These are phyloP conservation scores for Asterophora lycoperdoides DNA, from an alignment of 768 basidiomycete genomes.

Conservation along the genomic window DNA sequence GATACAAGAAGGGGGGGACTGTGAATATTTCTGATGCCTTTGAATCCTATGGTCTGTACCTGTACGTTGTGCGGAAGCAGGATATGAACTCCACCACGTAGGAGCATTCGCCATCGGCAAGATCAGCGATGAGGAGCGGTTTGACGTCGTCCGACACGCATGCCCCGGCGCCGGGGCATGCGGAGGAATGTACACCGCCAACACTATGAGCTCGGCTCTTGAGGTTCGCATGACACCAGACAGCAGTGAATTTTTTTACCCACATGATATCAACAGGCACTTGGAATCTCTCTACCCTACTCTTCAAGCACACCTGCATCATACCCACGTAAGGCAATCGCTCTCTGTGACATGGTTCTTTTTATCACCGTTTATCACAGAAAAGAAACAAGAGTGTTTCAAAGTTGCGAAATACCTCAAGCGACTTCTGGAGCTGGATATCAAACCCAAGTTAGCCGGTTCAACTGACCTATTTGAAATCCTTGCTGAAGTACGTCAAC, in stretches of 20 bases:
- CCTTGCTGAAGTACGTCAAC: not conserved
- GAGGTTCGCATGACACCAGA: conserved; percentile 36
- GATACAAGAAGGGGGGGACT: conserved; percentile 70
- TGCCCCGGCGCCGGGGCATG: conserved; percentile 85
- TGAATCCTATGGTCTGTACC: conserved; percentile 66
- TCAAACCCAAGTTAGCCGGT: conserved; percentile 64
- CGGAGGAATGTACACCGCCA: conserved; percentile 89
- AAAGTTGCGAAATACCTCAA: conserved; percentile 76
- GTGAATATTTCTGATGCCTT: conserved; percentile 84
- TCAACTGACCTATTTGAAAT: not conserved
- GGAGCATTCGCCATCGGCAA: conserved; percentile 74
- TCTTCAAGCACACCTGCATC: conserved; percentile 75
- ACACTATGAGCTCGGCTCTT: conserved; percentile 83
- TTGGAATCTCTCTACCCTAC: conserved; percentile 84
- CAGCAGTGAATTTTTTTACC: not conserved
- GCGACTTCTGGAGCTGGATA: conserved; percentile 66
- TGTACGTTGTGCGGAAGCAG: not conserved
- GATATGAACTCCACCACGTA: conserved; percentile 21
- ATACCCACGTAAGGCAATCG: conserved; percentile 48
- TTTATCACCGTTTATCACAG: conserved; percentile 29
- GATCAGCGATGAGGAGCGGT: conserved; percentile 74
- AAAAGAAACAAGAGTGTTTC: conserved; percentile 79
- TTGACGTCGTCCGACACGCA: conserved; percentile 82
- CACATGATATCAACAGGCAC: conserved; percentile 32
- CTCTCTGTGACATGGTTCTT: not conserved